A percentile compares a stretch with the other conserved stretches of the same genome.
These are phyloP conservation scores for Naematelia encephala DNA, from an alignment of 768 basidiomycete species.

Conservation along the genomic window DNA sequence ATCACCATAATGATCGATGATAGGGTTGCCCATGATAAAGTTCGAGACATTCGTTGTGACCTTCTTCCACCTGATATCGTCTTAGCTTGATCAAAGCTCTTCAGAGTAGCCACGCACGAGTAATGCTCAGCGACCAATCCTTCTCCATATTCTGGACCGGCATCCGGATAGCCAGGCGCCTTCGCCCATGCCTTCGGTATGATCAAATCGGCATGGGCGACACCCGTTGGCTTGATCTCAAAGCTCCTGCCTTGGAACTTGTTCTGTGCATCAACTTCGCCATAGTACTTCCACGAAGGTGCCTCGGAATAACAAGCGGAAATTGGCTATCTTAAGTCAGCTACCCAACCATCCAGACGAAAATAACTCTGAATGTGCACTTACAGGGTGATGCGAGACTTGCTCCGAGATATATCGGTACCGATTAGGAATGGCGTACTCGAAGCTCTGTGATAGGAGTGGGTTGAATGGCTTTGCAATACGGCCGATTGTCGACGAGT, in stretches of 20 bases:
- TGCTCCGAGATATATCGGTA: conserved; percentile 94
- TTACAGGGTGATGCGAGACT: conserved; percentile 85
- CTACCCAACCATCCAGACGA: background rate
- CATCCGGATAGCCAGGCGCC: conserved; percentile 46
- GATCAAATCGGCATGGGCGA: conserved; percentile 80
- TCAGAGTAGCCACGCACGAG: conserved; percentile 29
- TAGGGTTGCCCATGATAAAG: conserved; percentile 83
- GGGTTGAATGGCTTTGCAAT: conserved; percentile 98
- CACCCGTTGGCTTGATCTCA: conserved; percentile 92
- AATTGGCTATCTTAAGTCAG: conserved; percentile 58
- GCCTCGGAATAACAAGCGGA: conserved; percentile 94
- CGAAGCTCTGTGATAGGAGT: conserved; percentile 93
- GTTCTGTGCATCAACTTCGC: conserved; percentile 93
- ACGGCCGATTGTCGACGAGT: conserved; percentile 89
- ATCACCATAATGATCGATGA: conserved; percentile 90
- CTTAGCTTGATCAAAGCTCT: conserved; percentile 7
- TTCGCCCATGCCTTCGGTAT: conserved; percentile 64
- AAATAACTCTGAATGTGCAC: conserved; percentile 4
- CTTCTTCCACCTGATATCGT: conserved; percentile 34
- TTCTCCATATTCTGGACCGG: conserved; percentile 36
- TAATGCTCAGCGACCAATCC: conserved; percentile 79
- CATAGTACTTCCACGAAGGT: conserved; percentile 83
- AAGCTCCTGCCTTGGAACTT: conserved; percentile 96
- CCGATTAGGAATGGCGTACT: conserved; percentile 83
- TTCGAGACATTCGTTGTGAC: conserved; percentile 62